Evolutionary conservation across 2,329 filamentous ascomycete species (phyloP).

Genomic region (Fusarium luffae): DNA sequence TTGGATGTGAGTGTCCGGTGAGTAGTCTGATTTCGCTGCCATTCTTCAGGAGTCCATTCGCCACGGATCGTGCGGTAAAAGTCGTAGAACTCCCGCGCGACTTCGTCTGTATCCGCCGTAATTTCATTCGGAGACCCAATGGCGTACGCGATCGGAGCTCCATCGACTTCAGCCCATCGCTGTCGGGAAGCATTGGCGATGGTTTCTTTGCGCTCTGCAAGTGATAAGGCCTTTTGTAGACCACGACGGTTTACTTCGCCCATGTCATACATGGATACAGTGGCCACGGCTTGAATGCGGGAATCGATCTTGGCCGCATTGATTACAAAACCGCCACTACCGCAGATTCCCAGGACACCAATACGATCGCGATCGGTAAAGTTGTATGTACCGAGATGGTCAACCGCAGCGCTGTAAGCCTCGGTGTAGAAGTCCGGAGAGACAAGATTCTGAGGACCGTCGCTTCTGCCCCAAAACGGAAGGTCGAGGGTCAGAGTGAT

Average conservation of each 20-base stretch:
- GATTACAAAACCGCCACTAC: neutral
- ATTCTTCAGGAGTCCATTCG: neutral
- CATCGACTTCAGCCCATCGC: neutral
- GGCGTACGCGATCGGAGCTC: neutral
- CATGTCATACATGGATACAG: slow-evolving; percentile 4
- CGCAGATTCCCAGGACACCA: neutral
- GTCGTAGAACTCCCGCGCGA: neutral
- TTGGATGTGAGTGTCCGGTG: neutral
- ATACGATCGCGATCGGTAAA: neutral
- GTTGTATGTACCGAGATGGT: neutral
- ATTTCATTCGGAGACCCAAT: neutral
- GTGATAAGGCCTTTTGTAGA: fast-evolving
- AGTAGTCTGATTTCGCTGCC: neutral
- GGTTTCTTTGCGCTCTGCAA: neutral
- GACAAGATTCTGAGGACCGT: neutral
- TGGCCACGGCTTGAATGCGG: neutral
- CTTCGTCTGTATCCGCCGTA: neutral
- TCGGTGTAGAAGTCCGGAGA: neutral
- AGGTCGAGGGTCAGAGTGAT: neutral
- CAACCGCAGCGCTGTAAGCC: neutral
- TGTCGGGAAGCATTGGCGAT: neutral
- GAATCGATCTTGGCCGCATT: slow-evolving; percentile 1
- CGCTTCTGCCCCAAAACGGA: neutral
- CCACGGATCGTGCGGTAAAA: neutral
- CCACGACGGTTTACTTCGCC: neutral